phyloP scores from a whole-genome alignment of 2,329 filamentous ascomycete species.

The Madurella mycetomatis region DNA sequence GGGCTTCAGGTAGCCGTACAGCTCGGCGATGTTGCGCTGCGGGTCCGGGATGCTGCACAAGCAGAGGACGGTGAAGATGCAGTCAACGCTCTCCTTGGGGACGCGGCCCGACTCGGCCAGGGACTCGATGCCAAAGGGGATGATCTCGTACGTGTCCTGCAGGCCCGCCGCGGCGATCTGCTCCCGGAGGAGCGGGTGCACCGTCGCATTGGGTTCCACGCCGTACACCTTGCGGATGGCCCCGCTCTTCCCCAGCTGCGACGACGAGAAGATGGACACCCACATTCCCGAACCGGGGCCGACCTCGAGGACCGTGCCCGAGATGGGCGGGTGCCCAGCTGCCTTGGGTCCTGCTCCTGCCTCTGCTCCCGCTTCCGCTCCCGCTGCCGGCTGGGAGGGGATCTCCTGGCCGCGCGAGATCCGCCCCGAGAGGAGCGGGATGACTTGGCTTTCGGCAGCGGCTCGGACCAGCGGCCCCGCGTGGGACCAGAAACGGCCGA shows the following conservation, averaged over 20 bases:
- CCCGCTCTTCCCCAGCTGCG: not conserved
- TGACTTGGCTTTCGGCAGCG: slow-evolving; percentile 39
- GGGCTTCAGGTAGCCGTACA: slow-evolving; percentile 56
- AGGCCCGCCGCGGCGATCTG: slow-evolving; percentile 50
- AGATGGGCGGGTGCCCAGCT: slow-evolving; percentile 25
- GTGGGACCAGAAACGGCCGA: slow-evolving; percentile 56
- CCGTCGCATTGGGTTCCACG: slow-evolving; percentile 57
- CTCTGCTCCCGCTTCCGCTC: too few species aligned
- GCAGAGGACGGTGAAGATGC: slow-evolving; percentile 57
- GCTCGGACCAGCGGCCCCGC: slow-evolving; percentile 48
- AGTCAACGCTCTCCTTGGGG: slow-evolving; percentile 49
- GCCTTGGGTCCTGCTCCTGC: too few species aligned
- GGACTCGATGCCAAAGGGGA: slow-evolving; percentile 59
- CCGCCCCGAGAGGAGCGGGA: slow-evolving; percentile 52
- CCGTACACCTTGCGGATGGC: slow-evolving; percentile 51
- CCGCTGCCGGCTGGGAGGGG: slow-evolving; percentile 6
- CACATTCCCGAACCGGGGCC: slow-evolving; percentile 59
- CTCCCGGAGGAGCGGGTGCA: slow-evolving; percentile 44
- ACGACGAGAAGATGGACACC: slow-evolving; percentile 46
- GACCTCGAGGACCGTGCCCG: slow-evolving; percentile 54
- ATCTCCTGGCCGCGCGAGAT: slow-evolving; percentile 35
- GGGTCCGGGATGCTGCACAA: slow-evolving; percentile 62
- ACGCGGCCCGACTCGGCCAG: slow-evolving; percentile 43
- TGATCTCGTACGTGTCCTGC: slow-evolving; percentile 54
- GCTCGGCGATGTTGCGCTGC: slow-evolving; percentile 47